Evolutionary conservation across 192 early-diverging fungal genomes (phyloP), one percentile per base, ranked within the genome.

Genomic region (Rhizophagus sp.): DNA sequence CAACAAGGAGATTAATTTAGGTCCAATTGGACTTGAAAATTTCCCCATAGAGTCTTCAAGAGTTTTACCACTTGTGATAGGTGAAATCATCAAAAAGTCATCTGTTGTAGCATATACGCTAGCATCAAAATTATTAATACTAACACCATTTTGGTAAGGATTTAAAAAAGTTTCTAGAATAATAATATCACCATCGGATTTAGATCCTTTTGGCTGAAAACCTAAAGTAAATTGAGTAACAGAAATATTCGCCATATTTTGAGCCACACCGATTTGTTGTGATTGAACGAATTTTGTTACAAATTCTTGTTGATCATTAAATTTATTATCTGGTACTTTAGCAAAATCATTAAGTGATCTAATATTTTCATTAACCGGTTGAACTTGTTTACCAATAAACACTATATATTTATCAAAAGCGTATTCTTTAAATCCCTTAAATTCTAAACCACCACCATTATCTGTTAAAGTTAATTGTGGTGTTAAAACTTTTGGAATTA

Each of bases 31-130:
- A 57, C 52, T 57, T 7, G 17, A 19, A 57, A 22, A 57, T 57
- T 57, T 57, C 15, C 52, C 52, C 52, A 57, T 57, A 1, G 52
- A 57, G 22, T 57, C 52, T 57, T 57, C 52, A 0, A 57, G 17
- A 1, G 52, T 57, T 22, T 57, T 57, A 5, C 52, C 52, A 7
- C 5, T 57, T 57, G 52, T 6, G 6, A 57, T 22, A 57, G 52
- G 15, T 57, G 52, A 57, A 57, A n/a, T 5, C 86, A 87, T 87
- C 2, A 87, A 67, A 52, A 83, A 87, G 44, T 87, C 84, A 7
- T 39, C 36, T 1, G 78, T 76, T 13, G 66, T 30, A 9, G 70
- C 22, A 67, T 85, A 87, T 7, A 52, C 33, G 2, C 8, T 24
- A 36, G 78, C 69, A 49, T 87, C 86, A 61, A 87, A 80, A 75